phyloP scores from a whole-genome alignment of 805 yeast species.

The Metschnikowia arizonensis region DNA sequence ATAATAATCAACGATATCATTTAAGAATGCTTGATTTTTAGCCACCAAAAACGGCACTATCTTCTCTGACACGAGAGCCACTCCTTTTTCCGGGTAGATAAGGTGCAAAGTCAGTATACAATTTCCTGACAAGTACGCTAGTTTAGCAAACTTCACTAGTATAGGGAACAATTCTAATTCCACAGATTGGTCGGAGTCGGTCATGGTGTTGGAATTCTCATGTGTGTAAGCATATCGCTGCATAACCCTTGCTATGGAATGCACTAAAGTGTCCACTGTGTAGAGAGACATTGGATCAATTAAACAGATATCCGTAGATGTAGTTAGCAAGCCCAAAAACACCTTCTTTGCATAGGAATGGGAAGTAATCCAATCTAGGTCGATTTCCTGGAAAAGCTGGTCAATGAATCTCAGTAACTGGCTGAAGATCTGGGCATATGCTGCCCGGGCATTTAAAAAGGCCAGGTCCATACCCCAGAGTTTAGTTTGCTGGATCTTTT shows the following conservation, averaged over 20 bases:
- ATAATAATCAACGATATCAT: constrained; percentile 14
- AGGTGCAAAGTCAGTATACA: constrained; percentile 10
- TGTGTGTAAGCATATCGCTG: neutral
- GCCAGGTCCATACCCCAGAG: constrained; percentile 2
- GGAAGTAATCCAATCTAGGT: neutral
- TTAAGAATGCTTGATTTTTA: constrained; percentile 5
- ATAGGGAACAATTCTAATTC: constrained; percentile 5
- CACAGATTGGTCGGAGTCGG: neutral
- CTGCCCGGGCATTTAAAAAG: constrained; percentile 2
- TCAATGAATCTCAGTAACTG: constrained; percentile 1
- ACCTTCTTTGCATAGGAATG: neutral
- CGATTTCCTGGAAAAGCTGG: neutral
- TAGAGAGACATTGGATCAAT: constrained; percentile 1
- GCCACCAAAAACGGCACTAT: constrained; percentile 9
- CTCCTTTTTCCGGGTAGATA: neutral
- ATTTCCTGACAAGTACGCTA: constrained; percentile 10
- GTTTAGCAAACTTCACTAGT: constrained; percentile 3
- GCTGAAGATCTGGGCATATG: constrained; percentile 2
- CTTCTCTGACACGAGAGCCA: constrained; percentile 5
- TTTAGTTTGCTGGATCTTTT: neutral
- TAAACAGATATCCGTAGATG: neutral
- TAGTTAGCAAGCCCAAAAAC: neutral
- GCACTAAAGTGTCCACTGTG: neutral
- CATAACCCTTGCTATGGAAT: neutral
- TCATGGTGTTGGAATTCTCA: neutral